These are phyloP conservation scores for Mycena leptocephala DNA, from an alignment of 768 basidiomycete genomes.

Conservation along the genomic window DNA sequence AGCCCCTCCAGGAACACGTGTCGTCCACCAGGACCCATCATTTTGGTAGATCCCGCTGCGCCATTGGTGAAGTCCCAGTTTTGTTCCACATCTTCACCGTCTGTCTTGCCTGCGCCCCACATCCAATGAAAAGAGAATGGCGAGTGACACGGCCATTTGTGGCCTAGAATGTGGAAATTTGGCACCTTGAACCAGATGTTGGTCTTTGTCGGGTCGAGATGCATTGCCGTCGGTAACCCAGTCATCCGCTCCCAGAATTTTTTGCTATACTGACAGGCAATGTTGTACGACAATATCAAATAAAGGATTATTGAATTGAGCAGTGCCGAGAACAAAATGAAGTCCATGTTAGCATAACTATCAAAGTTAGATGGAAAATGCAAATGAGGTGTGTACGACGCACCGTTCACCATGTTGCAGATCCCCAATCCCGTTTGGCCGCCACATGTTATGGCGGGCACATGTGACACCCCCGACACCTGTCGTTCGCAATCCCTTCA, in stretches of 20 bases:
- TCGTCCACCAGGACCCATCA: constrained; percentile 36
- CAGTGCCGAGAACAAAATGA: not conserved
- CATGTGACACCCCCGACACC: constrained; percentile 31
- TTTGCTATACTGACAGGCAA: constrained; percentile 39
- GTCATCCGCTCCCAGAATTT: constrained; percentile 26
- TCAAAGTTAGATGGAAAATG: not conserved
- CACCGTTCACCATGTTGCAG: not conserved
- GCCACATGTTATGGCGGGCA: constrained; percentile 27
- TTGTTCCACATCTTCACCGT: no score
- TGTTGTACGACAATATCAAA: constrained; percentile 38
- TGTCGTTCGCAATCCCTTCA: constrained; percentile 25
- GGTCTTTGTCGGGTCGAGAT: not conserved
- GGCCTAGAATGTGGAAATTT: constrained; percentile 41
- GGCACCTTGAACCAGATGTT: constrained; percentile 30
- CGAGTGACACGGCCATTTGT: constrained; percentile 33
- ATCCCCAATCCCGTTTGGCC: constrained; percentile 25
- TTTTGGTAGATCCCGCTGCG: no score
- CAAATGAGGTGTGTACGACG: not conserved
- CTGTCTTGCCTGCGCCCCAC: no score
- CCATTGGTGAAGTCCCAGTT: no score
- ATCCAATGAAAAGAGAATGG: constrained; percentile 27
- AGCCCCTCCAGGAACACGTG: not conserved
- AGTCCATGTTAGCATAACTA: constrained; percentile 23
- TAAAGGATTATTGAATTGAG: not conserved
- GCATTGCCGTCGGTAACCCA: not conserved